These are phyloP conservation scores for Solanum chiquidenum DNA, from an alignment of 257 asterid species.

Conservation along the genomic window DNA sequence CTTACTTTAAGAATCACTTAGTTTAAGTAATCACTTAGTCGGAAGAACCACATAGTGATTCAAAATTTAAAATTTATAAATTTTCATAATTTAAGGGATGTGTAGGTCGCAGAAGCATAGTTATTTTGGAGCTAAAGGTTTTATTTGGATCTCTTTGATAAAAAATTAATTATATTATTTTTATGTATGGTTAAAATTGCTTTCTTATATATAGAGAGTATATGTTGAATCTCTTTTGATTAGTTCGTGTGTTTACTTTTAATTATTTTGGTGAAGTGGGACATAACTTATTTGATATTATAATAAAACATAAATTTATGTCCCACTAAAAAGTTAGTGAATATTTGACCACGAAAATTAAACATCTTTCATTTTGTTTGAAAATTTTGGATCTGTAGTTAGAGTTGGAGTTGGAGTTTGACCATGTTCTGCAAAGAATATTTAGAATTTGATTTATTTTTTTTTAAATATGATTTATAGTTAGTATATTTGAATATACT, in stretches of 20 bases:
- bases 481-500: background rate
- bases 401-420: background rate
- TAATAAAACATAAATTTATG: background rate
- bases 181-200: no score
- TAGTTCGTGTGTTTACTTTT: background rate
- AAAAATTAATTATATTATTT: no score
- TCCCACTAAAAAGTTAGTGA: background rate
- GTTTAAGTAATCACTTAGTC: background rate
- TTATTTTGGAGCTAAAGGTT: background rate
- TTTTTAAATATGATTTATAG: background rate
- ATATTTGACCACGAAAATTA: background rate
- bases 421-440: background rate
- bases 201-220: no score
- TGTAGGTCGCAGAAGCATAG: rapidly evolving
- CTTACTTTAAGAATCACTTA: background rate
- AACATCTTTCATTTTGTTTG: background rate
- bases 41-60: background rate
- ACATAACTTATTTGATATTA: background rate
- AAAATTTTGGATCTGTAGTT: background rate
- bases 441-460: background rate
- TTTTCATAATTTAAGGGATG: background rate
- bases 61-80: background rate
- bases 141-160: rapidly evolving
- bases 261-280: background rate
- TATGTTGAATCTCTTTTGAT: background rate